Evolutionary conservation across 208 protist species (phyloP).

Genomic region (Wallacemonas sp.): DNA sequence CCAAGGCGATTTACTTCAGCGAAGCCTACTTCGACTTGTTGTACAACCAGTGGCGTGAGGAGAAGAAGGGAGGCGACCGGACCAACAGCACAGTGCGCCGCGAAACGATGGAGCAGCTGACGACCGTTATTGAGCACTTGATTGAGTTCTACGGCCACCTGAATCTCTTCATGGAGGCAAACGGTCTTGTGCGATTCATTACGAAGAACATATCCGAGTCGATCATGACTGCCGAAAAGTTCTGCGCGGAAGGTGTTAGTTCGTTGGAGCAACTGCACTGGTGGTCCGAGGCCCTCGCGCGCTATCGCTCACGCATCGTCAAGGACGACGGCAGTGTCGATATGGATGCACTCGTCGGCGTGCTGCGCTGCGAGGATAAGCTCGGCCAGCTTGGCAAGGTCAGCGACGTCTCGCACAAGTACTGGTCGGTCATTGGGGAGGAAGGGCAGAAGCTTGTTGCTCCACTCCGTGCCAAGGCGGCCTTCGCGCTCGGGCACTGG

Average conservation of each 20-base stretch:
- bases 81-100: slow-evolving; percentile 37
- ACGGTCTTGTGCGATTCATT: slow-evolving; percentile 77
- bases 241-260: slow-evolving; percentile 78
- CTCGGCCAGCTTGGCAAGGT: slow-evolving; percentile 66
- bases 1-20: slow-evolving; percentile 89
- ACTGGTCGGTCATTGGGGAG: slow-evolving; percentile 55
- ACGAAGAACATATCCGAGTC: slow-evolving; percentile 71
- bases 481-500: slow-evolving; percentile 76
- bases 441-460: slow-evolving; percentile 59
- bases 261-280: slow-evolving; percentile 88
- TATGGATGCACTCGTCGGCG: slow-evolving; percentile 61
- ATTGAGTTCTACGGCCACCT: slow-evolving; percentile 88
- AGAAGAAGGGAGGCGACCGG: too few relatives aligned
- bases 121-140: slow-evolving; percentile 44
- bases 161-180: slow-evolving; percentile 81
- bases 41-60: slow-evolving; percentile 8
- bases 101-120: slow-evolving; percentile 35
- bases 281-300: slow-evolving; percentile 78
- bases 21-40: slow-evolving; percentile 79
- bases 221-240: slow-evolving; percentile 71
- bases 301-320: slow-evolving; percentile 64
- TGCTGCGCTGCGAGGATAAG: slow-evolving; percentile 78
- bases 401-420: slow-evolving; percentile 50
- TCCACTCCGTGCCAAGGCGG: slow-evolving; percentile 76
- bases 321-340: slow-evolving; percentile 40